A percentile compares a stretch with the other conserved stretches of the same genome.
Evolutionary conservation across 495 filamentous ascomycete species (phyloP).

Genomic region (Cercophora scortea): DNA sequence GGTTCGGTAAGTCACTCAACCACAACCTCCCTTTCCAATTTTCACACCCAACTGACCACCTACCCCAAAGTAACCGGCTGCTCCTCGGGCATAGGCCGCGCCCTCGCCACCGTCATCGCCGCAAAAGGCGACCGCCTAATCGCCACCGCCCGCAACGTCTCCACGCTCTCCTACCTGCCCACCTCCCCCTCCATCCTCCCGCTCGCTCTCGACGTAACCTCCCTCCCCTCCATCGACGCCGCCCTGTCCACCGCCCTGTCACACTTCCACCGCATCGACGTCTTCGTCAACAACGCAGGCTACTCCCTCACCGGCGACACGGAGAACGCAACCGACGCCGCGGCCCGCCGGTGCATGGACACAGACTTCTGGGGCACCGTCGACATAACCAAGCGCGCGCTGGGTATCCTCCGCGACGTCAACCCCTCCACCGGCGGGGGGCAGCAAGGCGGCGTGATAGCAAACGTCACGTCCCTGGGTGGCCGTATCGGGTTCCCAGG

Average conservation of each 20-base stretch:
- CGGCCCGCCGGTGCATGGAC: slow-evolving; percentile 37
- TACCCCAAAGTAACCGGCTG: slow-evolving; percentile 37
- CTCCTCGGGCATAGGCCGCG: slow-evolving; percentile 41
- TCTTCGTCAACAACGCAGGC: slow-evolving; percentile 52
- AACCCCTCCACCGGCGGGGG: slow-evolving; percentile 18
- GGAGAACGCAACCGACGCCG: slow-evolving; percentile 33
- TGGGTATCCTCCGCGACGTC: slow-evolving; percentile 40
- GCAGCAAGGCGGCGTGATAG: slow-evolving; percentile 40
- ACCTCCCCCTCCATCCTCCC: slow-evolving; percentile 29
- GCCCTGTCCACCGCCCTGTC: slow-evolving; percentile 29
- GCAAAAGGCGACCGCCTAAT: slow-evolving; percentile 37
- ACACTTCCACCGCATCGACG: slow-evolving; percentile 42
- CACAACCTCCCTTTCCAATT: neutral
- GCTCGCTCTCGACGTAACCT: slow-evolving; percentile 38
- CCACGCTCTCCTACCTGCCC: slow-evolving; percentile 29
- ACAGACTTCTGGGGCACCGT: slow-evolving; percentile 49
- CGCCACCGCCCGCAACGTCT: slow-evolving; percentile 37
- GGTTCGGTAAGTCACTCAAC: slow-evolving; percentile 39
- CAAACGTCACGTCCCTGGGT: slow-evolving; percentile 48
- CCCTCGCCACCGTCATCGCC: slow-evolving; percentile 31
- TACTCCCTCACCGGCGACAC: slow-evolving; percentile 39
- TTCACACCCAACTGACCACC: slow-evolving; percentile 1
- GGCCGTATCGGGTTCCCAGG: slow-evolving; percentile 40
- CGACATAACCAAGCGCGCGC: slow-evolving; percentile 31
- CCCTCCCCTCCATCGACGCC: slow-evolving; percentile 26